These are phyloP conservation scores for Isochrysis galbana DNA, from an alignment of 78 protist genomes.

Conservation along the genomic window DNA sequence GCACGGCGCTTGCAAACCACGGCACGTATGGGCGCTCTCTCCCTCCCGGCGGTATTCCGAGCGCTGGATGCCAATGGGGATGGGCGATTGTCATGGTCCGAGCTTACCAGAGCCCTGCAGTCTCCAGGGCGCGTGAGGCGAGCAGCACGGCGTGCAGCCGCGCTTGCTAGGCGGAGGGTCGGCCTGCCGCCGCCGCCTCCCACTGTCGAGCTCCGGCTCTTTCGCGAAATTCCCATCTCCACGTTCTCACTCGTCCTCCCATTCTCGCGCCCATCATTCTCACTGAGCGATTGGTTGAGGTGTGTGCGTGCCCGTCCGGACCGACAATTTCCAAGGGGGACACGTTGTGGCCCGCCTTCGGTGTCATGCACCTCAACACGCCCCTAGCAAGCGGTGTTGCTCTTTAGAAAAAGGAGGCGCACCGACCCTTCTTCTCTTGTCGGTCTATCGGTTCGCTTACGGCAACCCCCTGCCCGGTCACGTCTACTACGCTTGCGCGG, in stretches of 20 bases:
- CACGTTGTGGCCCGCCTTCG: no score
- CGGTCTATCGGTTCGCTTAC: no score
- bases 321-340: no score
- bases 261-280: neutral
- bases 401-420: no score
- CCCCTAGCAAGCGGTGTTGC: no score
- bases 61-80: neutral
- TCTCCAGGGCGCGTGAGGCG: no score
- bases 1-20: neutral
- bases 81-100: neutral
- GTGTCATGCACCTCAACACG: no score
- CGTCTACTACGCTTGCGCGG: no score
- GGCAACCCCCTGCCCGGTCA: no score
- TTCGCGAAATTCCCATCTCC: neutral
- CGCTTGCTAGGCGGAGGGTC: neutral
- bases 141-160: neutral
- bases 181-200: neutral
- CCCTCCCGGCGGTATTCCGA: neutral
- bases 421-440: no score
- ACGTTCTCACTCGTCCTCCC: neutral
- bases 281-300: neutral
- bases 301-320: no score
- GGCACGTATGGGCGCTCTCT: neutral
- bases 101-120: neutral
- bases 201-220: neutral